Percentiles rank a stretch among this genome's conserved stretches.
Evolutionary conservation across 2,329 filamentous ascomycete species (phyloP).

Genomic region (Pleurostoma richardsiae): DNA sequence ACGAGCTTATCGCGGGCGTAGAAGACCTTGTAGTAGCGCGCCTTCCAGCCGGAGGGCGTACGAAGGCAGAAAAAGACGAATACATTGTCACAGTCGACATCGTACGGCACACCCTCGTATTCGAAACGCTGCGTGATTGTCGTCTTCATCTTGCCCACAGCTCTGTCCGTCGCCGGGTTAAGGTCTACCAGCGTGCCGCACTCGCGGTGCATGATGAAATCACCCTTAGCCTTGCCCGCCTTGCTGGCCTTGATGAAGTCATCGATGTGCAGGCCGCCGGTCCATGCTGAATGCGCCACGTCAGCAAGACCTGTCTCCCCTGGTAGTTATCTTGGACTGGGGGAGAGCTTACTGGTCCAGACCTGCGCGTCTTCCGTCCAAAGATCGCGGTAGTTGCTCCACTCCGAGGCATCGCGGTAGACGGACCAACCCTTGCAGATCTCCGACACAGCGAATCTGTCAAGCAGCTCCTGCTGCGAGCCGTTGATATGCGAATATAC

Average conservation of each 20-base stretch:
- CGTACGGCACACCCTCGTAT: neutral
- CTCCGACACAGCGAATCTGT: conserved; percentile 40
- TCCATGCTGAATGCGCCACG: conserved; percentile 33
- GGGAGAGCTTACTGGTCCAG: conserved; percentile 38
- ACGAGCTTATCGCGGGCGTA: neutral
- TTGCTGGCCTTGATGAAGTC: conserved; percentile 37
- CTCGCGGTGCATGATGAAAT: conserved; percentile 54
- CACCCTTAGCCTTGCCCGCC: conserved; percentile 43
- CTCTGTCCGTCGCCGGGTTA: conserved; percentile 28
- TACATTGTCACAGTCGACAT: neutral
- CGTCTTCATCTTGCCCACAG: conserved; percentile 48
- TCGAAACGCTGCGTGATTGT: conserved; percentile 47
- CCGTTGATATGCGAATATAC: conserved; percentile 41
- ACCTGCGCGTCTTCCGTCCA: conserved; percentile 41
- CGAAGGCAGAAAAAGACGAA: neutral
- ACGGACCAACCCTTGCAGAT: conserved; percentile 51
- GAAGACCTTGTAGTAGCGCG: neutral
- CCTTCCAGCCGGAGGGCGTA: neutral
- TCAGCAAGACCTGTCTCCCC: neutral
- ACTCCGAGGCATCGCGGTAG: conserved; percentile 47
- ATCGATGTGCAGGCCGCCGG: conserved; percentile 32
- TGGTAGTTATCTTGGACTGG: neutral
- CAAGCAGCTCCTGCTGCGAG: conserved; percentile 29
- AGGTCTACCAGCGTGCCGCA: conserved; percentile 42
- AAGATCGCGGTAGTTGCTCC: conserved; percentile 44